phyloP scores from a whole-genome alignment of 129 eudicot species.

The Gnaphalium uliginosum region DNA sequence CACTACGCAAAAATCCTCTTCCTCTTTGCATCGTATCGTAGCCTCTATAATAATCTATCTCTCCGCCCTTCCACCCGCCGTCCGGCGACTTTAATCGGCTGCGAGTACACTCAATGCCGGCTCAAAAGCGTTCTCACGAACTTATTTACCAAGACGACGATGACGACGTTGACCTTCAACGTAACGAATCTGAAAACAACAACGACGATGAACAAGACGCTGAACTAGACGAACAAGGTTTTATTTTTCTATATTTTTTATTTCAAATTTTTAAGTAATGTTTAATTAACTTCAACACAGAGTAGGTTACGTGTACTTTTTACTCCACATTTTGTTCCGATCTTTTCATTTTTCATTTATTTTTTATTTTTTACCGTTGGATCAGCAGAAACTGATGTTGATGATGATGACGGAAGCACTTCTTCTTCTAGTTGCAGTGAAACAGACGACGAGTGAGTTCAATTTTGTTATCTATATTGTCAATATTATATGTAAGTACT shows the following conservation, averaged over 20 bases:
- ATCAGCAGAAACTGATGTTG: not conserved
- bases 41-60: not conserved
- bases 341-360: not conserved
- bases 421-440: not conserved
- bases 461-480: too few relatives aligned
- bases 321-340: constrained; percentile 23
- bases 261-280: too few relatives aligned
- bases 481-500: too few relatives aligned
- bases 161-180: constrained; percentile 32
- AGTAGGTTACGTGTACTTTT: constrained; percentile 7
- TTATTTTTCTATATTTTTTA: too few relatives aligned
- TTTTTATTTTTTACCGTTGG: not conserved
- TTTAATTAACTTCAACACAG: not conserved
- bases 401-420: not conserved
- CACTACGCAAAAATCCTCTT: not conserved
- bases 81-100: constrained; percentile 23
- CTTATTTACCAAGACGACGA: constrained; percentile 26
- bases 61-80: not conserved
- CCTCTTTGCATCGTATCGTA: not conserved
- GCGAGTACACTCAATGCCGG: constrained; percentile 41
- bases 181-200: constrained; percentile 26
- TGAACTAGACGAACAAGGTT: constrained; percentile 9
- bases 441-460: not conserved
- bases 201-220: constrained; percentile 28
- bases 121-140: constrained; percentile 41